Percentiles rank a stretch among this genome's conserved stretches.
Evolutionary conservation across 768 basidiomycete genomes (phyloP).

Genomic region (Naganishia kalamii): DNA sequence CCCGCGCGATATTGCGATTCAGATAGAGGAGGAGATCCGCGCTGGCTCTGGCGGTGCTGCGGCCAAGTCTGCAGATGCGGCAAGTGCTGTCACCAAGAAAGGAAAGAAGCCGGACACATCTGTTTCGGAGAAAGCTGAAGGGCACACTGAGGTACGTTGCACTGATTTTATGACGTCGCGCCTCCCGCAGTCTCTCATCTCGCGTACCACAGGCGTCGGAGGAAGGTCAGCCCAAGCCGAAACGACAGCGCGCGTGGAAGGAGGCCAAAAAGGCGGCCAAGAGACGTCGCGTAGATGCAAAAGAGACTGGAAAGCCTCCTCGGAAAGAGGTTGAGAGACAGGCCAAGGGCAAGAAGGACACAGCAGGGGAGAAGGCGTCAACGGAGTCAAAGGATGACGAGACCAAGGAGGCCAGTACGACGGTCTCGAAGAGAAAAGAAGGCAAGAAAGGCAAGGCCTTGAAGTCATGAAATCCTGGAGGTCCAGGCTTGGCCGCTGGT

Average conservation of each 20-base stretch:
- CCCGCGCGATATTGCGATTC: conserved; percentile 1
- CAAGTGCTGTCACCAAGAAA: no score
- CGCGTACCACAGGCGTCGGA: background rate
- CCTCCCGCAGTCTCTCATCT: background rate
- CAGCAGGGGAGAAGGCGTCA: background rate
- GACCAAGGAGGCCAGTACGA: background rate
- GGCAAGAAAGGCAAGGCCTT: background rate
- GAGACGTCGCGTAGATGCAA: conserved; percentile 1
- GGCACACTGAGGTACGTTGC: background rate
- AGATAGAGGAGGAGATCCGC: conserved; percentile 8
- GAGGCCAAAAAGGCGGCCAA: conserved; percentile 9
- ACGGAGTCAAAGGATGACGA: no score
- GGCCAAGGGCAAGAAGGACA: background rate
- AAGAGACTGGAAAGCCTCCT: conserved; percentile 5
- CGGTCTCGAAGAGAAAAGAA: background rate
- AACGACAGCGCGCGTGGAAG: conserved; percentile 7
- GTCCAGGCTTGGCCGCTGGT: background rate
- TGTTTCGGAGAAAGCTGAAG: background rate
- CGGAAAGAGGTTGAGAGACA: conserved; percentile 4
- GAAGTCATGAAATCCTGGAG: background rate
- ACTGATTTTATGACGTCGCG: no score
- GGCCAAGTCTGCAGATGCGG: background rate
- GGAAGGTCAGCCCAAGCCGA: background rate
- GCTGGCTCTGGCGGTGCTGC: background rate
- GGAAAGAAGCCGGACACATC: background rate